phyloP scores from a whole-genome alignment of 306 rosid species.

The barrel medic (Medicago truncatula) region DNA sequence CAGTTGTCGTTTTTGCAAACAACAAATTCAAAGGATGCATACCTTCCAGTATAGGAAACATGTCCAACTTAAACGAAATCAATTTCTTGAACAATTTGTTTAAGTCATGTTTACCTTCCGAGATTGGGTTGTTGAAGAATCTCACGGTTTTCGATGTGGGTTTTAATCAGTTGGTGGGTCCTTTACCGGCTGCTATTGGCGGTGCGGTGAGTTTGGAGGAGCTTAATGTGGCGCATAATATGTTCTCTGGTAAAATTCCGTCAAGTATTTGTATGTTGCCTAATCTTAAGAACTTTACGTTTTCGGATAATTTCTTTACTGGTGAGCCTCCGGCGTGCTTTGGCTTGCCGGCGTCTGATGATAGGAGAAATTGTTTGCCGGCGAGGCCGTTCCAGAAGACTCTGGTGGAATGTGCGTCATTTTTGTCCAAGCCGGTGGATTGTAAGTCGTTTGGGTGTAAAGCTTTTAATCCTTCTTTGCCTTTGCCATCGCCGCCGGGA shows the following conservation, averaged over 20 bases:
- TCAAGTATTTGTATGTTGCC: conserved; percentile 73
- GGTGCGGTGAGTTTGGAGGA: conserved; percentile 58
- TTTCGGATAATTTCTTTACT: conserved; percentile 81
- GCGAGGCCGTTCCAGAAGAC: conserved; percentile 74
- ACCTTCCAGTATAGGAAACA: conserved; percentile 71
- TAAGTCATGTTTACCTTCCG: conserved; percentile 63
- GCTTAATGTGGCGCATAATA: conserved; percentile 67
- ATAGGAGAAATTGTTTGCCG: conserved; percentile 76
- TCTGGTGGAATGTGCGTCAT: conserved; percentile 58
- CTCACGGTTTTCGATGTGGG: conserved; percentile 70
- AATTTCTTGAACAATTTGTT: conserved; percentile 56
- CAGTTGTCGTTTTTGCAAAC: conserved; percentile 75
- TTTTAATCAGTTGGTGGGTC: conserved; percentile 57
- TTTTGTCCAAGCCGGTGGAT: conserved; percentile 72
- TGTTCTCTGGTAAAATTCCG: conserved; percentile 66
- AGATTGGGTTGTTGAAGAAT: conserved; percentile 64
- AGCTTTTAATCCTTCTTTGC: conserved; percentile 41
- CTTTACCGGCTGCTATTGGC: conserved; percentile 59
- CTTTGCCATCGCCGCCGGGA: conserved; percentile 12
- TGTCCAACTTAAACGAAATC: conserved; percentile 68
- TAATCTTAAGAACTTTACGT: conserved; percentile 81
- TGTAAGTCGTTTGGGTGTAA: conserved; percentile 74
- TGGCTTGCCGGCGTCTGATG: conserved; percentile 58
- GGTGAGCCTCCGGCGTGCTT: conserved; percentile 81
- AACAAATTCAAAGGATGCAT: conserved; percentile 72